Evolutionary conservation across 2,329 filamentous ascomycete genomes (phyloP), one percentile per base, ranked within the genome.

Genomic region (Chrysosporium keratinophilum): DNA sequence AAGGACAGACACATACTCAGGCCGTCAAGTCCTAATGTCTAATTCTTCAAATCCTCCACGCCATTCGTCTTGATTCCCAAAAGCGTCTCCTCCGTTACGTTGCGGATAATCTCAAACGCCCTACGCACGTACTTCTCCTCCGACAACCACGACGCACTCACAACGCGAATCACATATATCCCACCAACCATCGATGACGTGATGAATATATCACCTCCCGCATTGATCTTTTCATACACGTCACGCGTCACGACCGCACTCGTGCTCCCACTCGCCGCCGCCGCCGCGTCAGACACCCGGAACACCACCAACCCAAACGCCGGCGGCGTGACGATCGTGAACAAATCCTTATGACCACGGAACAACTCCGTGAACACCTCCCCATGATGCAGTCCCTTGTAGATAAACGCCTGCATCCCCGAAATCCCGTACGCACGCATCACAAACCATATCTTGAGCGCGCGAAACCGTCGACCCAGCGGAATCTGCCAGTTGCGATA

Each of bases 401-500:
- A 76, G 58, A 96, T 82, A 63, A 94, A 87, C 3, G 72, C 77
- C 61, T 82, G 83, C 63, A 97, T 70, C 0, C 90, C 91, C 31
- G 77, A 76, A 50, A 94, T 73, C 0, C 91, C 91, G 65, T 89
- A 95, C 42, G 79, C 83, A 43, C 91, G 78, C 62, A 96, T 74
- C 6, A 97, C 89, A 66, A 96, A 96, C 91, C 91, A 97, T 58
- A 95, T 83, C 74, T 97, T 97, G 55, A 97, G 72, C 2, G 85
- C 82, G 56, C 91, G 80, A 78, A 97, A 97, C 14, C 91, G 78
- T 2, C 91, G 78, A 7, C 91, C 91, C 0, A 97, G 82, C 0
- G 91, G 89, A 63, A 97, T 94, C 72, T 95, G 89, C 91, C 91
- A 97, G 75, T 97, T 90, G 45, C 91, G 82, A 74, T 95, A 96